These are phyloP conservation scores for Linum tenue DNA, from an alignment of 345 rosid genomes.

Conservation along the genomic window DNA sequence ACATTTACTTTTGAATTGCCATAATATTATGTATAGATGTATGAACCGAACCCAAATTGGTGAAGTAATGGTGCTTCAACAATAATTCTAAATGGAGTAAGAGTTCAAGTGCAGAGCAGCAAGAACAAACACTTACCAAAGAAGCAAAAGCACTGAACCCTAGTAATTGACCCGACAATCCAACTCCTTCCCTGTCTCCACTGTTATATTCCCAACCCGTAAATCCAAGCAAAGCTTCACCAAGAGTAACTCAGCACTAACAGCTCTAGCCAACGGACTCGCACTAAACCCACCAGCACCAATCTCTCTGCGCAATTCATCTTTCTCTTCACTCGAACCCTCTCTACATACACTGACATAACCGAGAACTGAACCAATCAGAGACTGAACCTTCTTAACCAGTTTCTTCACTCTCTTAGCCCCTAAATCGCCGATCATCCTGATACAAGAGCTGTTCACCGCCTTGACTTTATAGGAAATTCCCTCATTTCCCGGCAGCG, in stretches of 20 bases:
- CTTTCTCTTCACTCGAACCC: conserved; percentile 18
- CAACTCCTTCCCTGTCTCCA: conserved; percentile 33
- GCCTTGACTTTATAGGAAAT: conserved; percentile 19
- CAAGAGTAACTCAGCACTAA: conserved; percentile 36
- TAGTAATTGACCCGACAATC: conserved; percentile 40
- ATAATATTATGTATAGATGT: too few species aligned
- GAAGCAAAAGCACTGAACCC: conserved; percentile 30
- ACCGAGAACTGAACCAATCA: conserved; percentile 37
- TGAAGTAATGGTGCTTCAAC: too few species aligned
- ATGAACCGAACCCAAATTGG: not conserved
- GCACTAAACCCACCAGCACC: conserved; percentile 23
- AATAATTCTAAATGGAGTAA: too few species aligned
- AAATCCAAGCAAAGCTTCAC: conserved; percentile 41
- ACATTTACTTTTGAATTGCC: too few species aligned
- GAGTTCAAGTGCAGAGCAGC: too few species aligned
- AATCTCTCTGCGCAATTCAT: conserved; percentile 21
- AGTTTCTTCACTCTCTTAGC: conserved; percentile 31
- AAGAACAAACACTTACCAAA: conserved; percentile 33
- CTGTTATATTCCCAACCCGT: conserved; percentile 12
- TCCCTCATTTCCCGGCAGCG: conserved; percentile 22
- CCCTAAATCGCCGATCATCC: conserved; percentile 29
- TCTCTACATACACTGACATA: conserved; percentile 28
- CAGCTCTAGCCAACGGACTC: conserved; percentile 38
- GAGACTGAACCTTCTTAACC: conserved; percentile 23
- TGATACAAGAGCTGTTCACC: conserved; percentile 34